Base-by-base conservation (phyloP, 352 stramenopile genomes). In the Phytophthora hibernalis region DNA sequence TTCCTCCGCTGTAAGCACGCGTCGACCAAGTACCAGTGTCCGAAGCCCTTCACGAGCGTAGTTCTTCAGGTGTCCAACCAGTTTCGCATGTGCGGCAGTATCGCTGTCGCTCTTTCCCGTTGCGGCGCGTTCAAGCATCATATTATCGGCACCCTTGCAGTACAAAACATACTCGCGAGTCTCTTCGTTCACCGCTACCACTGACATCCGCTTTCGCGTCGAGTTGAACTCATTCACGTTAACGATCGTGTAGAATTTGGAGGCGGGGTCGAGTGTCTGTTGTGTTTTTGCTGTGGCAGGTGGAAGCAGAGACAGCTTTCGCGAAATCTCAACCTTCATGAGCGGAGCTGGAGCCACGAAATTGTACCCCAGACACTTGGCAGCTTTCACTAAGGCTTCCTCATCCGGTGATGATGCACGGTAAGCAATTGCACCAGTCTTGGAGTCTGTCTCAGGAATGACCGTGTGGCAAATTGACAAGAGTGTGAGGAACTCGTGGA, bases 191-290 rank as follows among this genome's bases (percentile, higher is more conserved):
- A 94, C 69, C 12, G 97, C 83, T 21, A 99, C 75, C 18, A 99
- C 91, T 12, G 94, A 99, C 97, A 99, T 99, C 50, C 98, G 82
- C 72, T 99, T 99, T n/a, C 98, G 80, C 22, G 97, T 85, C 42
- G 91, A 98, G 56, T 89, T 93, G 71, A 95, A 95, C 73, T 95
- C 86, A 56, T 89, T 90, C 22, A 95, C 79, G 64, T 93, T 90
- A 21, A 95, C 59, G n/a, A 93, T 81, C 26, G 72, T 85, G 55
- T 82, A 90, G 28, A 24, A 55, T 37, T 78, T 65, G 4, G 47
- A 70, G 7, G 54, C 65, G 5, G 62, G 49, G 22, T 28, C 61
- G n/a, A 1, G 21, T 31, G 73, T 31, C 0, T 74, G 38, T 18
- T 61, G 55, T 4, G 66, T 62, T 15, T 52, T 53, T 12, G 15